A percentile compares a stretch with the other conserved stretches of the same genome.
These are phyloP conservation scores for Falciphora oryzae DNA, from an alignment of 2,329 filamentous ascomycete species.

Conservation along the genomic window DNA sequence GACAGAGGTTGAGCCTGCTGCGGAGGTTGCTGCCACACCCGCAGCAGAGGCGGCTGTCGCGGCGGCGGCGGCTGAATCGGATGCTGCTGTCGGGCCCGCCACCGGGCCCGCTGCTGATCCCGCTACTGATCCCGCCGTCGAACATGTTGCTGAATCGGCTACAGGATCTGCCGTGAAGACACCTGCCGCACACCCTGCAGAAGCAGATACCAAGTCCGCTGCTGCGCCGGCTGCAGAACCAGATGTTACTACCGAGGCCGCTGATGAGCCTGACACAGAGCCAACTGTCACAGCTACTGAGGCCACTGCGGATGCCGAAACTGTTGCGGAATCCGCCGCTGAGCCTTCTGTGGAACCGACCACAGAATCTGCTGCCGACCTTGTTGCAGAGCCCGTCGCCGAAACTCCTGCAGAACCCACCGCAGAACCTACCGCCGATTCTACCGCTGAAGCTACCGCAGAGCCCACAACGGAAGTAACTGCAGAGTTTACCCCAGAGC, in stretches of 20 bases:
- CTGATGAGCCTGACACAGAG: background rate
- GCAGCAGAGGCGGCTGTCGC: background rate
- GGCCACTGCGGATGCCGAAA: slow-evolving; percentile 1
- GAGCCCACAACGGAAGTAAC: background rate
- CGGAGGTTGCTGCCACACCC: slow-evolving; percentile 3
- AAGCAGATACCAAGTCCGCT: background rate
- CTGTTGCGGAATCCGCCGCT: background rate
- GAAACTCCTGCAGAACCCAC: slow-evolving; percentile 2
- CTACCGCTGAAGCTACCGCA: background rate
- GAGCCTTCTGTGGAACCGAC: background rate
- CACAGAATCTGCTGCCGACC: background rate
- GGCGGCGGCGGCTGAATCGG: background rate
- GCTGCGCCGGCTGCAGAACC: background rate
- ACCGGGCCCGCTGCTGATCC: background rate
- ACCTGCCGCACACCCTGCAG: background rate
- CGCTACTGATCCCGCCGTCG: background rate
- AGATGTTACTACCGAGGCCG: background rate
- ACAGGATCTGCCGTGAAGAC: background rate
- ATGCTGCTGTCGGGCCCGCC: background rate
- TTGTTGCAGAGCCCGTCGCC: slow-evolving; percentile 1
- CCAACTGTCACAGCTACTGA: background rate
- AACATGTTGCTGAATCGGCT: background rate
- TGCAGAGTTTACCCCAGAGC: background rate
- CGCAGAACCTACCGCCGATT: slow-evolving; percentile 1
- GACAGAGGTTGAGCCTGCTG: background rate